These are phyloP conservation scores for Trichosporon sp. DNA, from an alignment of 1,284 basidiomycete genomes.

Conservation along the genomic window DNA sequence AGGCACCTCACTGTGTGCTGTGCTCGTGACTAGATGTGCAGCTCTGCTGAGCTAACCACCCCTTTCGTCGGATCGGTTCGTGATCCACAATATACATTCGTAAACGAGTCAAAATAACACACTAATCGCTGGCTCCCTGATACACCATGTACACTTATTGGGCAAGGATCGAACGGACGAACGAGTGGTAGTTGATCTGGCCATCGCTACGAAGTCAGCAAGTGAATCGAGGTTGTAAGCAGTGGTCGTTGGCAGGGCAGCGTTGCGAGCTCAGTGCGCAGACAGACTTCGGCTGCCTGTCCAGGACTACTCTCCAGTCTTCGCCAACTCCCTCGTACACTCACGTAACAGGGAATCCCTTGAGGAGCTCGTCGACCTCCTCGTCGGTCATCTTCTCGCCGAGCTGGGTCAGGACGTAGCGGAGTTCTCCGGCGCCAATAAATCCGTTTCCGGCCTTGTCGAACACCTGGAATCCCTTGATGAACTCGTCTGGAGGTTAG, in stretches of 20 bases:
- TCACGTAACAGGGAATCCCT: constrained; percentile 58
- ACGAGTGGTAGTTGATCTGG: constrained; percentile 95
- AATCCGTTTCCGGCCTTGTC: constrained; percentile 97
- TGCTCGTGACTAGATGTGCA: too few species aligned
- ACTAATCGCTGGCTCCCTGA: neutral
- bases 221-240: too few species aligned
- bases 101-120: constrained; percentile 6
- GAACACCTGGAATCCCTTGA: constrained; percentile 98
- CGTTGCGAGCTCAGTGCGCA: too few species aligned
- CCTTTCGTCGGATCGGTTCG: too few species aligned
- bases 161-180: constrained; percentile 84
- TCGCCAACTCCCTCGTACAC: constrained; percentile 19
- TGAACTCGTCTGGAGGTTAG: constrained; percentile 80
- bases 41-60: too few species aligned
- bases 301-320: too few species aligned
- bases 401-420: constrained; percentile 91
- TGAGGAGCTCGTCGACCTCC: constrained; percentile 95
- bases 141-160: constrained; percentile 53
- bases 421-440: constrained; percentile 84
- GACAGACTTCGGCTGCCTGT: too few species aligned
- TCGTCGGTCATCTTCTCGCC: constrained; percentile 98
- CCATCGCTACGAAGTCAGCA: constrained; percentile 64
- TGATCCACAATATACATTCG: constrained; percentile 7
- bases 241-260: too few species aligned
- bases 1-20: too few species aligned